Evolutionary conservation across 2,329 filamentous ascomycete species (phyloP).

Genomic region (Podosphaera fusca): DNA sequence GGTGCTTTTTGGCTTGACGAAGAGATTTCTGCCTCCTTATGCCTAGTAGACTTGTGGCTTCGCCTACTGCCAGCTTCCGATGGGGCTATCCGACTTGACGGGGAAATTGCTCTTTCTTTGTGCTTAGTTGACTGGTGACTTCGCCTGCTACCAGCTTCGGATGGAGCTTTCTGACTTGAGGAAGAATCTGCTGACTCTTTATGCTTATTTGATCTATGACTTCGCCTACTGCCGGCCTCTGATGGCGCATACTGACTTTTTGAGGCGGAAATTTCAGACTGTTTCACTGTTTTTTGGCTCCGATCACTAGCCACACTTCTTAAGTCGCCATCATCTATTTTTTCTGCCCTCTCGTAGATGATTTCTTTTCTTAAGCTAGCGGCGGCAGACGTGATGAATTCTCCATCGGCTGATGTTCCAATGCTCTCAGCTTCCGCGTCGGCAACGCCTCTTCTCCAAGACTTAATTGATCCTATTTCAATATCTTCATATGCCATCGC

Average conservation of each 20-base stretch:
- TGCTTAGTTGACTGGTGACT: background rate
- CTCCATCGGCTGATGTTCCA: slow-evolving; percentile 15
- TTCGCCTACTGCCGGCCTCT: background rate
- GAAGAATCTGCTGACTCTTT: background rate
- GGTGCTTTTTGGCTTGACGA: background rate
- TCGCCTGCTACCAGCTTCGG: background rate
- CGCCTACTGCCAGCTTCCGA: background rate
- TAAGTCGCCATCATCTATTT: slow-evolving; percentile 6
- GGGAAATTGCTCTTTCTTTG: background rate
- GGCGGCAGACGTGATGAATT: slow-evolving; percentile 16
- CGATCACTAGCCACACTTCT: slow-evolving; percentile 3
- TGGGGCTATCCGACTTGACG: background rate
- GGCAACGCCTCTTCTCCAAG: slow-evolving; percentile 16
- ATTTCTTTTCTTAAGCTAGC: slow-evolving; percentile 10
- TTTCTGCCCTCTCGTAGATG: slow-evolving; percentile 8
- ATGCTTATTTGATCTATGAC: background rate
- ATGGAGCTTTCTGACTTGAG: slow-evolving; percentile 4
- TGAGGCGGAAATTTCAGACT: slow-evolving; percentile 14
- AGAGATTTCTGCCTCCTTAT: background rate
- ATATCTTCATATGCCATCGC: slow-evolving; percentile 13
- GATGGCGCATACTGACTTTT: background rate
- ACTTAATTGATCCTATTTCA: slow-evolving; percentile 15
- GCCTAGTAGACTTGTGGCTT: background rate
- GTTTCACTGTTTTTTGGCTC: slow-evolving; percentile 3
- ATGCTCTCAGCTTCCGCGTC: slow-evolving; percentile 12